Evolutionary conservation across 345 rosid genomes (phyloP).

Genomic region (Syzygium grande): DNA sequence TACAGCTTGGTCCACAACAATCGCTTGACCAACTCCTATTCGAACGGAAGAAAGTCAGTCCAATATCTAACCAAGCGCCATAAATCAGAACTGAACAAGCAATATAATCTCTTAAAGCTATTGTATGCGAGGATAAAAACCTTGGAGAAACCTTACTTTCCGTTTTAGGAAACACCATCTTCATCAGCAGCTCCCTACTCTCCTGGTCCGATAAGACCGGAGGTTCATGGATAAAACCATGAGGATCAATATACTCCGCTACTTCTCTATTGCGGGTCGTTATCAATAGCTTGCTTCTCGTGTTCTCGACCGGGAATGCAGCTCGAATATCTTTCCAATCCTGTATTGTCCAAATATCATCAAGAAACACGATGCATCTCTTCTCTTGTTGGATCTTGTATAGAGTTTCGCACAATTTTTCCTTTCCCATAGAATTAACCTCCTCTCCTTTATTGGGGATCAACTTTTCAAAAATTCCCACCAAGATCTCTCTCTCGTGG

Average conservation of each 20-base stretch:
- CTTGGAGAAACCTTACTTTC: constrained; percentile 7
- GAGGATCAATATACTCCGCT: constrained; percentile 8
- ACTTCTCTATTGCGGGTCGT: constrained; percentile 31
- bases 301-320: constrained; percentile 9
- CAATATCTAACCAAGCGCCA: too few species aligned
- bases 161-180: constrained; percentile 13
- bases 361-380: constrained; percentile 29
- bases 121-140: background rate
- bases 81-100: too few species aligned
- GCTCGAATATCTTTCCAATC: constrained; percentile 21
- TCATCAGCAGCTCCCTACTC: constrained; percentile 33
- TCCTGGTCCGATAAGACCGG: constrained; percentile 5
- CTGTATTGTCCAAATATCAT: constrained; percentile 25
- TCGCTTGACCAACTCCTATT: too few species aligned
- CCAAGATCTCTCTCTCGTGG: constrained; percentile 18
- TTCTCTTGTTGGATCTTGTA: background rate
- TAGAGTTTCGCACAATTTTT: constrained; percentile 14
- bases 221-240: constrained; percentile 1
- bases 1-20: too few species aligned
- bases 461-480: constrained; percentile 16
- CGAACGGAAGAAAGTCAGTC: too few species aligned
- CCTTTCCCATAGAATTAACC: constrained; percentile 23
- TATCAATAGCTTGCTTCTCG: constrained; percentile 25
- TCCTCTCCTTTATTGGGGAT: constrained; percentile 15
- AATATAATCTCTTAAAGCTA: background rate